Evolutionary conservation across 306 rosid genomes (phyloP).

Genomic region (Arachis stenosperma): DNA sequence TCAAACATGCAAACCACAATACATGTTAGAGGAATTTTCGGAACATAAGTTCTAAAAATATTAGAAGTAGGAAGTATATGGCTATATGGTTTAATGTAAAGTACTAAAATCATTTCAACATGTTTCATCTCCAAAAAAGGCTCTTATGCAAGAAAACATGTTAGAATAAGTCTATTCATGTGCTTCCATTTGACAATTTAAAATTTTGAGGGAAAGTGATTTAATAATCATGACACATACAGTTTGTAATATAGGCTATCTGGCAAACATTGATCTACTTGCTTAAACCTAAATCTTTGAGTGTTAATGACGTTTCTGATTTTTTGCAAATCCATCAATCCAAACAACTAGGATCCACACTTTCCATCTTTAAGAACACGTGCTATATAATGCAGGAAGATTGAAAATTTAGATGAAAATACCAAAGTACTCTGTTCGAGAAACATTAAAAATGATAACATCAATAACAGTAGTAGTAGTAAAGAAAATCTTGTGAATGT

Average conservation of each 20-base stretch:
- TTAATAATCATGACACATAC: background rate
- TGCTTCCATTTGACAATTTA: background rate
- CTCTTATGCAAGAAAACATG: background rate
- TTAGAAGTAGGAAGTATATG: conserved; percentile 14
- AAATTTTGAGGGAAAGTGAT: background rate
- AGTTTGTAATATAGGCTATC: conserved; percentile 21
- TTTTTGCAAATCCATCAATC: conserved; percentile 47
- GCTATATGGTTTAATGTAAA: too few species aligned
- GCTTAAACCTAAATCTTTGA: background rate
- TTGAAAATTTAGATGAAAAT: conserved; percentile 5
- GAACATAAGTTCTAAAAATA: background rate
- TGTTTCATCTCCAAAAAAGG: too few species aligned
- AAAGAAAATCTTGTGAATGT: conserved; percentile 25
- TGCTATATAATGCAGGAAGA: conserved; percentile 16
- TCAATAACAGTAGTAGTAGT: background rate
- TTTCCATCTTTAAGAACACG: conserved; percentile 2
- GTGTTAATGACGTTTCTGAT: conserved; percentile 39
- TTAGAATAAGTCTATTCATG: background rate
- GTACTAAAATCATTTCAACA: too few species aligned
- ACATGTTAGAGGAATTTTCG: conserved; percentile 22
- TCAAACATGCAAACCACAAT: conserved; percentile 38
- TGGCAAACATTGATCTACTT: background rate
- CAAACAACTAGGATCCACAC: conserved; percentile 20
- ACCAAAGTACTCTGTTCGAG: background rate
- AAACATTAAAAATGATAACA: background rate